A percentile compares a stretch with the other conserved stretches of the same genome.
These are phyloP conservation scores for Baeospora myosura DNA, from an alignment of 1,284 basidiomycete species.

Conservation along the genomic window DNA sequence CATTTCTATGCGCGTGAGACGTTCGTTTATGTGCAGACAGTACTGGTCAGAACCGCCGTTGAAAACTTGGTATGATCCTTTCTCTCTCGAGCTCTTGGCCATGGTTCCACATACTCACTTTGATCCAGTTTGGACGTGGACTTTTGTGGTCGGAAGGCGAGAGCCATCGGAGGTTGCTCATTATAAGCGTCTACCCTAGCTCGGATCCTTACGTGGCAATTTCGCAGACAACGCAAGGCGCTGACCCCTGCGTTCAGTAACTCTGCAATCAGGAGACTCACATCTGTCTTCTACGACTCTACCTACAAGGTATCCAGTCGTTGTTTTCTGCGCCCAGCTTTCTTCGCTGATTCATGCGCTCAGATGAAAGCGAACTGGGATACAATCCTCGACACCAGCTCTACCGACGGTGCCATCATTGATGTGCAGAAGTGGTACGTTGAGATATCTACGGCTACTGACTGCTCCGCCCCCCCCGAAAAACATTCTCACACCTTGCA, in stretches of 20 bases:
- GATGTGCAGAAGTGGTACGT: slow-evolving; percentile 41
- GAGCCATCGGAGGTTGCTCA: slow-evolving; percentile 34
- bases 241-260: slow-evolving; percentile 40
- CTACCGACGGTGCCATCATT: slow-evolving; percentile 18
- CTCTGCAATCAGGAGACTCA: slow-evolving; percentile 32
- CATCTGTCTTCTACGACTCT: slow-evolving; percentile 36
- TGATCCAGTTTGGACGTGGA: slow-evolving; percentile 40
- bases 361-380: slow-evolving; percentile 11
- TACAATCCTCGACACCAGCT: slow-evolving; percentile 1
- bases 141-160: slow-evolving; percentile 48
- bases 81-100: too few relatives aligned
- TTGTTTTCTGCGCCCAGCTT: background rate
- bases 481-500: too few relatives aligned
- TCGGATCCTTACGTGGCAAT: too few relatives aligned
- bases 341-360: slow-evolving; percentile 16
- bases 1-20: slow-evolving; percentile 47
- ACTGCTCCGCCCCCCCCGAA: too few relatives aligned
- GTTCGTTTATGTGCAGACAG: slow-evolving; percentile 36
- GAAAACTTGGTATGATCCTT: slow-evolving; percentile 35
- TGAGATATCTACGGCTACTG: too few relatives aligned
- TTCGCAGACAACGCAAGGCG: slow-evolving; percentile 36
- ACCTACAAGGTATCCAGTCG: slow-evolving; percentile 17
- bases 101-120: too few relatives aligned
- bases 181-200: too few relatives aligned
- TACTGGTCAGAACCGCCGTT: slow-evolving; percentile 29